Evolutionary conservation across 805 yeast species (phyloP).

Genomic region (Kluyveromyces siamensis): DNA sequence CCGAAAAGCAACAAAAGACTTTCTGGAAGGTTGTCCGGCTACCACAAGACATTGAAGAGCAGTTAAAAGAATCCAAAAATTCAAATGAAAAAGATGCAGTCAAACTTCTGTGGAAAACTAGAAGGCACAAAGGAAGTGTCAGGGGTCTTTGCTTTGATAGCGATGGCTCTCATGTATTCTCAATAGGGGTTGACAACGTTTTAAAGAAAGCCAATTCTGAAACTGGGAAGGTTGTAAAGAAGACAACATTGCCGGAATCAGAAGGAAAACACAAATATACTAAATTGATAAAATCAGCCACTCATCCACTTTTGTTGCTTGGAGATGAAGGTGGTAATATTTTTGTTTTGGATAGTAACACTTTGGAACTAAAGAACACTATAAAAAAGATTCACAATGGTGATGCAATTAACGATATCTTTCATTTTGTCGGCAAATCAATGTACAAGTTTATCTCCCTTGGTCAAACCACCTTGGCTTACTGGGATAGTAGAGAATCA

Average conservation of each 20-base stretch:
- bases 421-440: conserved; percentile 53
- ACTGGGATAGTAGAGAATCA: conserved; percentile 63
- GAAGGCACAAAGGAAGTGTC: conserved; percentile 84
- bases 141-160: conserved; percentile 58
- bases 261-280: conserved; percentile 23
- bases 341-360: conserved; percentile 49
- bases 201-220: conserved; percentile 63
- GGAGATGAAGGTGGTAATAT: conserved; percentile 67
- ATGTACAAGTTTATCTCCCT: conserved; percentile 70
- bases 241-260: conserved; percentile 25
- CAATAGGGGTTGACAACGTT: conserved; percentile 74
- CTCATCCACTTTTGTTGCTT: conserved; percentile 37
- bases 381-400: conserved; percentile 54
- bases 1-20: conserved; percentile 22
- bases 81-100: conserved; percentile 17
- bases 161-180: conserved; percentile 41
- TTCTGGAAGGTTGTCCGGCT: conserved; percentile 36
- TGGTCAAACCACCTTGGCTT: conserved; percentile 75
- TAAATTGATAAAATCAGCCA: conserved; percentile 26
- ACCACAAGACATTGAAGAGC: conserved; percentile 3
- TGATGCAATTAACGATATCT: conserved; percentile 68
- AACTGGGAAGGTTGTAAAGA: conserved; percentile 68
- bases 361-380: conserved; percentile 40
- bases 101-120: conserved; percentile 64
- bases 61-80: conserved; percentile 1